Conservation (phyloP, 768 basidiomycete genomes). For the Macrolepiota fuliginosa region DNA sequence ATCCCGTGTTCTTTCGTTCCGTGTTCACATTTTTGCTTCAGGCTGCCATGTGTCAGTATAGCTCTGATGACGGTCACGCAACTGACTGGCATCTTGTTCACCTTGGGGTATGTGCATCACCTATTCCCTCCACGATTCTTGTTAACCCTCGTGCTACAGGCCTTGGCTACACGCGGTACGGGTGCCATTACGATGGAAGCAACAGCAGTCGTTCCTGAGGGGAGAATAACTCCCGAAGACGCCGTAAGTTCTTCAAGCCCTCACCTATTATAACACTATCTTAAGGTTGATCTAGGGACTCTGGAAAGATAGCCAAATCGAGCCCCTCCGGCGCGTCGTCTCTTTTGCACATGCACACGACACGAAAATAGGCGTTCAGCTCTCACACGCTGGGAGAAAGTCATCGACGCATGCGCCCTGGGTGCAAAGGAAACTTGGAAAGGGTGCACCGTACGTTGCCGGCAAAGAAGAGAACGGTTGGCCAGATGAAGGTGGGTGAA, state of each 20-base stretch:
- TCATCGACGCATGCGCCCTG: conserved; percentile 69
- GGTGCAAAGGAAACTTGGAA: conserved; percentile 42
- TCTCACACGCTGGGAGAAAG: conserved; percentile 74
- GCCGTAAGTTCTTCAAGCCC: conserved; percentile 35
- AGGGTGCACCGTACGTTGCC: conserved; percentile 32
- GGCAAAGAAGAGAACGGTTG: conserved; percentile 58
- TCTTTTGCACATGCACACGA: conserved; percentile 72
- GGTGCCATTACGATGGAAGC: conserved; percentile 75
- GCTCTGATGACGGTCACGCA: conserved; percentile 66
- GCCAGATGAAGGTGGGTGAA: conserved; percentile 54
- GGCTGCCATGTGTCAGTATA: conserved; percentile 86
- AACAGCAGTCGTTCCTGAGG: conserved; percentile 69
- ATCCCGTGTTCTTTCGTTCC: neutral
- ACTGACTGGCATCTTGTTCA: conserved; percentile 89
- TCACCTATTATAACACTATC: neutral
- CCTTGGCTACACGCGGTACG: conserved; percentile 67
- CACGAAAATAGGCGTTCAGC: conserved; percentile 73
- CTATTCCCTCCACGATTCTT: neutral
- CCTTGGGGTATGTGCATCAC: conserved; percentile 49
- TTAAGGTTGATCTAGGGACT: conserved; percentile 41
- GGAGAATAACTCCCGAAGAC: conserved; percentile 76
- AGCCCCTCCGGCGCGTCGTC: conserved; percentile 66
- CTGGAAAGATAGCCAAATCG: conserved; percentile 77
- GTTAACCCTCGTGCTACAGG: conserved; percentile 36
- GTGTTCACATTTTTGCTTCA: conserved; percentile 20